Evolutionary conservation across 495 filamentous ascomycete species (phyloP).

Genomic region (Talaromyces nanjingensis): DNA sequence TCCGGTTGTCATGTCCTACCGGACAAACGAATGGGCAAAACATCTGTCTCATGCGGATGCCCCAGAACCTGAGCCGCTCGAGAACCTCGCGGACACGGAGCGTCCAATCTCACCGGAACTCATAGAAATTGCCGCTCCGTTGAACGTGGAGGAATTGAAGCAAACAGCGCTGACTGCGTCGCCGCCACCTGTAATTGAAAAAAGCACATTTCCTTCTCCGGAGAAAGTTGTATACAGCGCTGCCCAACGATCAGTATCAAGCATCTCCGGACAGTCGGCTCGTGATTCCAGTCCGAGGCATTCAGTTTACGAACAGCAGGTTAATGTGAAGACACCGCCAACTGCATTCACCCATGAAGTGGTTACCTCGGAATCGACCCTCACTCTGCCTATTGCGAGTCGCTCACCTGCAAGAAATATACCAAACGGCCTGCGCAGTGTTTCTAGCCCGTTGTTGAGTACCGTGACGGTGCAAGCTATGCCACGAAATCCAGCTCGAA

Average conservation of each 20-base stretch:
- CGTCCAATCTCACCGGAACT: constrained; percentile 9
- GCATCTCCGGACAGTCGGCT: neutral
- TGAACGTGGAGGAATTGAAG: constrained; percentile 60
- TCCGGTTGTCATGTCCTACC: constrained; percentile 68
- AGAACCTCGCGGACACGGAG: constrained; percentile 22
- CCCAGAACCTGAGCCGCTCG: constrained; percentile 57
- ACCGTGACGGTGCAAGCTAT: constrained; percentile 34
- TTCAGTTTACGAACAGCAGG: neutral
- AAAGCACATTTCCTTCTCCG: neutral
- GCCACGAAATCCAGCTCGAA: constrained; percentile 24
- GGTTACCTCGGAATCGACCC: neutral
- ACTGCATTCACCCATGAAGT: neutral
- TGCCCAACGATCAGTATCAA: neutral
- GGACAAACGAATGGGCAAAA: constrained; percentile 96
- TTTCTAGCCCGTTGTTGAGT: constrained; percentile 34
- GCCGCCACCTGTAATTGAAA: constrained; percentile 29
- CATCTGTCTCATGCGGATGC: constrained; percentile 71
- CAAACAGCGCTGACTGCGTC: constrained; percentile 55
- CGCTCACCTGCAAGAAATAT: neutral
- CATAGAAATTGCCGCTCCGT: constrained; percentile 50
- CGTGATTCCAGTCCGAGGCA: neutral
- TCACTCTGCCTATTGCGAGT: neutral
- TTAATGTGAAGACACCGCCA: neutral
- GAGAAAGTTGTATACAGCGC: neutral
- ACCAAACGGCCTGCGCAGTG: constrained; percentile 24